Percentiles rank a stretch among this genome's conserved stretches.
Conservation (phyloP, 345 rosid species). For the Triadica sebifera region DNA sequence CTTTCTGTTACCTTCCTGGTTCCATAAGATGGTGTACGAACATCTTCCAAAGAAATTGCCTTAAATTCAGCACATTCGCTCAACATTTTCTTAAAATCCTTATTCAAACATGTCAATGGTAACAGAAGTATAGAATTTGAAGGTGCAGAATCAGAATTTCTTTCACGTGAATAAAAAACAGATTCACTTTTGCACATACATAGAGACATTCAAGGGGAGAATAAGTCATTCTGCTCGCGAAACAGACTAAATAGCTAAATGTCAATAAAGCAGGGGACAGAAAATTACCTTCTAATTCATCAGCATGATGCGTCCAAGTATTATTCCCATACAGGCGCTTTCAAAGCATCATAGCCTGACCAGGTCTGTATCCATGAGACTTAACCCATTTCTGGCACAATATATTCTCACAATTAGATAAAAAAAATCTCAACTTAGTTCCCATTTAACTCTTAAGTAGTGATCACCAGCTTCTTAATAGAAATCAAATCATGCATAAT, state of each 20-base stretch:
- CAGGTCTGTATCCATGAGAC: slow-evolving; percentile 79
- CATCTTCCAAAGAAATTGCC: slow-evolving; percentile 65
- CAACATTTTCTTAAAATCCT: slow-evolving; percentile 79
- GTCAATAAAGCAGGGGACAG: not conserved
- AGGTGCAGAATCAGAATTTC: not conserved
- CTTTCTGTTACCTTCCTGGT: slow-evolving; percentile 66
- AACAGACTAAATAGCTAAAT: no score
- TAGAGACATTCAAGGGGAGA: no score
- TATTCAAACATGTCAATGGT: slow-evolving; percentile 60
- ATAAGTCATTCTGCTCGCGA: no score
- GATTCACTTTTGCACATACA: no score
- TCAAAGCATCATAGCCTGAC: slow-evolving; percentile 96
- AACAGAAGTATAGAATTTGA: not conserved
- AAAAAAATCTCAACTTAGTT: not conserved
- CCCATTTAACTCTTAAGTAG: not conserved
- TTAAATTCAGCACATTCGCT: slow-evolving; percentile 56
- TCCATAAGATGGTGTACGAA: slow-evolving; percentile 72
- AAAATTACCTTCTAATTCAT: slow-evolving; percentile 65
- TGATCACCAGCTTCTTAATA: not conserved
- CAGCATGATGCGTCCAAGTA: slow-evolving; percentile 60
- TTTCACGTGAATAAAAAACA: not conserved
- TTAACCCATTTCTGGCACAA: slow-evolving; percentile 73
- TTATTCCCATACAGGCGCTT: slow-evolving; percentile 76
- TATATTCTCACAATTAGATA: slow-evolving; percentile 6
- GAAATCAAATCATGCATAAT: not conserved